A percentile compares a stretch with the other conserved stretches of the same genome.
Conservation (phyloP, 1,284 basidiomycete species). For the Apiotrichum mycotoxinovorans region DNA sequence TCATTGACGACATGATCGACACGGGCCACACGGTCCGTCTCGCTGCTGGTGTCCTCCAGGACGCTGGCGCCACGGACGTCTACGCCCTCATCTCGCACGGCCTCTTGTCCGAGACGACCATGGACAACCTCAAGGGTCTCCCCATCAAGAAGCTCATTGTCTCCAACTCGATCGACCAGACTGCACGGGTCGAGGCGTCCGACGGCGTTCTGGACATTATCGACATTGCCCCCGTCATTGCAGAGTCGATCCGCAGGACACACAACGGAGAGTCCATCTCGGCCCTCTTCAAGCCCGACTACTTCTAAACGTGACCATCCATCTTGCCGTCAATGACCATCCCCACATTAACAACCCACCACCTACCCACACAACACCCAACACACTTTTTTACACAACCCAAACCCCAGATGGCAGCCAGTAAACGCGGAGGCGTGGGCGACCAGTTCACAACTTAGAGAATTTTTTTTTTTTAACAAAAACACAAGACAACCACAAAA, state of each 20-base stretch:
- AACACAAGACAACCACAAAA: neutral
- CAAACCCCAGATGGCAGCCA: neutral
- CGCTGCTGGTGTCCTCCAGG: conserved; percentile 77
- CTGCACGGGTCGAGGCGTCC: conserved; percentile 51
- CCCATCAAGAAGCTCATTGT: conserved; percentile 85
- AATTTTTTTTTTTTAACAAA: no score
- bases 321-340: neutral
- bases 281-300: conserved; percentile 43
- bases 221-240: conserved; percentile 85
- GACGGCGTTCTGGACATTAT: conserved; percentile 57
- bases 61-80: conserved; percentile 82
- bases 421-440: no score
- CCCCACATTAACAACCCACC: no score
- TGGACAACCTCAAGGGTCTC: conserved; percentile 69
- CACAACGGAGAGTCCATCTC: conserved; percentile 71
- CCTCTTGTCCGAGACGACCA: conserved; percentile 77
- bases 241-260: conserved; percentile 92
- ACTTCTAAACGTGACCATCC: conserved; percentile 12
- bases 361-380: neutral
- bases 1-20: conserved; percentile 98
- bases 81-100: conserved; percentile 92
- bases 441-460: no score
- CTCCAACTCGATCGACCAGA: conserved; percentile 74
- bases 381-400: neutral
- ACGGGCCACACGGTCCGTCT: conserved; percentile 83